phyloP scores from a whole-genome alignment of 257 asterid genomes.

The Nicotiana noctiflora region DNA sequence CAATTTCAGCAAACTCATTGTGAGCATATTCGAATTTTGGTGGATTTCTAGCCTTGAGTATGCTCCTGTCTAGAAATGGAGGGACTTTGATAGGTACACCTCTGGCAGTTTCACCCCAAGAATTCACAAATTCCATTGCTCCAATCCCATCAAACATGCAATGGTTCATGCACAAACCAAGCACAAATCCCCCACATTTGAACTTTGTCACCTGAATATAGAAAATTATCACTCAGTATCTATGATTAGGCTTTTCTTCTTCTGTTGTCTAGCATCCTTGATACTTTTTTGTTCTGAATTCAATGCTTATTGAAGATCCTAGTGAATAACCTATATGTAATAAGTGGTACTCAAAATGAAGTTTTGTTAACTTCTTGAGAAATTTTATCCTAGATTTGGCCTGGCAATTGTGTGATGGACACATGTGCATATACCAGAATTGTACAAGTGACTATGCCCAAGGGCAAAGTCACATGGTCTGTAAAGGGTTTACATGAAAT shows the following conservation, averaged over 20 bases:
- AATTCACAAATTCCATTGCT: conserved; percentile 83
- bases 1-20: conserved; percentile 67
- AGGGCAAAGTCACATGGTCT: neutral
- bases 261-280: too few species aligned
- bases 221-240: neutral
- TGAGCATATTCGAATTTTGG: conserved; percentile 59
- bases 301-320: neutral
- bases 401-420: neutral
- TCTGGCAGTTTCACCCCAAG: conserved; percentile 77
- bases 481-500: neutral
- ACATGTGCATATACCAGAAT: neutral
- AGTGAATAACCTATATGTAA: neutral
- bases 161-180: conserved; percentile 84
- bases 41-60: conserved; percentile 60
- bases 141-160: conserved; percentile 89
- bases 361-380: neutral
- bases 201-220: conserved; percentile 61
- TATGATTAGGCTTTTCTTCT: too few species aligned
- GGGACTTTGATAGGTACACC: conserved; percentile 44
- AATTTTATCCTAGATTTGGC: neutral
- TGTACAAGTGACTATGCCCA: neutral
- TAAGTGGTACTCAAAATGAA: neutral
- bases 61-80: conserved; percentile 72
- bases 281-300: neutral
- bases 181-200: conserved; percentile 88